Percentiles rank a stretch among this genome's conserved stretches.
Conservation (phyloP, 805 yeast species). For the Monosporozyma siamensis region DNA sequence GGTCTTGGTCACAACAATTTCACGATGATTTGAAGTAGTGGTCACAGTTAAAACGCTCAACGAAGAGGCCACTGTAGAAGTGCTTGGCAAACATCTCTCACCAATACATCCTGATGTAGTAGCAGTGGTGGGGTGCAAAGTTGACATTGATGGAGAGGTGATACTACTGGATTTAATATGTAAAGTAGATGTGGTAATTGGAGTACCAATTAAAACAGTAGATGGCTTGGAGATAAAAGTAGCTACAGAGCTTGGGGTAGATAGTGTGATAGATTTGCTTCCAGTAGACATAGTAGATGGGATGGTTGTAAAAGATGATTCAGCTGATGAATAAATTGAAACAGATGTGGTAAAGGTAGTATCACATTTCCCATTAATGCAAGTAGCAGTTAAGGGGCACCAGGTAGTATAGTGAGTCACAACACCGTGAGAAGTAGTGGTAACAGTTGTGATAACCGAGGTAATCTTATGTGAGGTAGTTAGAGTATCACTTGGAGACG, state of each 20-base stretch:
- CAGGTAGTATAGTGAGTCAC: slow-evolving; percentile 24
- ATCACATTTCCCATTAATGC: slow-evolving; percentile 1
- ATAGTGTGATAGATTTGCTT: no score
- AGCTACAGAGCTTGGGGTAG: neutral
- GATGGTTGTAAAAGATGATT: slow-evolving; percentile 12
- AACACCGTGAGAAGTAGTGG: slow-evolving; percentile 21
- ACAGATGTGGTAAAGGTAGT: slow-evolving; percentile 4
- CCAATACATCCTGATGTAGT: neutral
- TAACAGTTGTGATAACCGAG: slow-evolving; percentile 8
- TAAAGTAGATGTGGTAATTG: no score
- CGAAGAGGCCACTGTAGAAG: neutral
- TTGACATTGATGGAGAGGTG: neutral
- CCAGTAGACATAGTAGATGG: no score
- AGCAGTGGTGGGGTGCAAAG: neutral
- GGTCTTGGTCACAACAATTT: slow-evolving; percentile 1
- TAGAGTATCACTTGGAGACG: neutral
- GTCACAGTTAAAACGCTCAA: neutral
- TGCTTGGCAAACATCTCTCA: neutral
- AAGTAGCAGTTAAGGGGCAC: slow-evolving; percentile 15
- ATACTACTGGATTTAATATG: no score
- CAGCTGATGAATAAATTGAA: slow-evolving; percentile 11
- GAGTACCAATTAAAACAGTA: no score
- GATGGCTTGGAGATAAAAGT: no score
- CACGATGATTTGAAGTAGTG: neutral
- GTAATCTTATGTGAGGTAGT: slow-evolving; percentile 4